phyloP scores from a whole-genome alignment of 1,139 yeast genomes.

The Meyerozyma smithsonii region DNA sequence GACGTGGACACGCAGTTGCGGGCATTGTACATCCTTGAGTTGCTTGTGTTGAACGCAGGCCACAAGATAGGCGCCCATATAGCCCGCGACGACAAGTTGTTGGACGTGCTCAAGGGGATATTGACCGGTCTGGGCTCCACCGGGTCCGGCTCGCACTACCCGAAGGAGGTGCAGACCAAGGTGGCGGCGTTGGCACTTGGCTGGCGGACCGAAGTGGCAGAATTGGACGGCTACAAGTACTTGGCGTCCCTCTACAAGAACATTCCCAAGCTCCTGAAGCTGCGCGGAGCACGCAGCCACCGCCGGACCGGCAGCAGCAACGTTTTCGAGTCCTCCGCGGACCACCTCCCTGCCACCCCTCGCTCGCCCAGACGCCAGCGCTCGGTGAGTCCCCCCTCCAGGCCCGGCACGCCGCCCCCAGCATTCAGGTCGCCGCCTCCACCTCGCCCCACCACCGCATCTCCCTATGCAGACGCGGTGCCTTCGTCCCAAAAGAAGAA shows the following conservation, averaged over 20 bases:
- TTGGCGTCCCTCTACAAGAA: constrained; percentile 27
- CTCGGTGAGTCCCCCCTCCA: constrained; percentile 7
- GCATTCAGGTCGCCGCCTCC: constrained; percentile 19
- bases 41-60: constrained; percentile 53
- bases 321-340: constrained; percentile 12
- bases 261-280: constrained; percentile 9
- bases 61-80: constrained; percentile 33
- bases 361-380: constrained; percentile 7
- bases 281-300: constrained; percentile 2
- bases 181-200: constrained; percentile 20
- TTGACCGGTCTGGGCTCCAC: constrained; percentile 21
- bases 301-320: constrained; percentile 10
- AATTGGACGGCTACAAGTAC: constrained; percentile 22
- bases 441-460: constrained; percentile 24
- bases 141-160: constrained; percentile 13
- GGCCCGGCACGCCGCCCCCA: constrained; percentile 6
- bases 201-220: constrained; percentile 13
- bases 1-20: constrained; percentile 12
- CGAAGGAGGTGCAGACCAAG: constrained; percentile 13
- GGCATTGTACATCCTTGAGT: constrained; percentile 63
- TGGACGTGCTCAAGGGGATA: constrained; percentile 59
- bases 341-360: constrained; percentile 7
- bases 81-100: constrained; percentile 67
- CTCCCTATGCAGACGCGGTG: constrained; percentile 16
- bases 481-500: constrained; percentile 12